phyloP scores from a whole-genome alignment of 2,329 filamentous ascomycete species.

The Atkinsonella hypoxylon region DNA sequence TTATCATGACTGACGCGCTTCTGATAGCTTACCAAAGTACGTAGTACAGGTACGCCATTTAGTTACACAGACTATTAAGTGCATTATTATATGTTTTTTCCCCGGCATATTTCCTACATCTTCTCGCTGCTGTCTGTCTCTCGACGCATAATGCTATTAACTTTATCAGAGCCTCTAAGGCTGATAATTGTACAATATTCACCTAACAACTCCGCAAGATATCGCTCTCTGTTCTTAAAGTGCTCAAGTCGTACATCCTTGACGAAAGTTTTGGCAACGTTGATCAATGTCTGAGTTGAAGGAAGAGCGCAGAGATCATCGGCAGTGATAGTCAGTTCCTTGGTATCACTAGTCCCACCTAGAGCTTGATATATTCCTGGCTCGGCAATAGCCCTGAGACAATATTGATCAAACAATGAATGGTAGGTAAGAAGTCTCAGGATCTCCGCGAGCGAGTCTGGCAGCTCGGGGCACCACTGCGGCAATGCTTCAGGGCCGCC shows the following conservation, averaged over 20 bases:
- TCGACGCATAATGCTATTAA: too few species aligned
- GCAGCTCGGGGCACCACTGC: constrained; percentile 8
- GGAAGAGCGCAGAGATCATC: constrained; percentile 9
- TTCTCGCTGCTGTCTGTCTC: too few species aligned
- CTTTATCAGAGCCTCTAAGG: too few species aligned
- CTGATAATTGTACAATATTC: constrained; percentile 8
- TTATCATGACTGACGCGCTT: too few species aligned
- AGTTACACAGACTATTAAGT: too few species aligned
- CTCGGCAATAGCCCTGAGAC: constrained; percentile 4
- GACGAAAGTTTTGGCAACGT: constrained; percentile 8
- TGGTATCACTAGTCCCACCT: neutral
- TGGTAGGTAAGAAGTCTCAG: constrained; percentile 9
- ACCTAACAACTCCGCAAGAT: constrained; percentile 13
- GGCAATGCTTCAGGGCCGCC: constrained; percentile 3
- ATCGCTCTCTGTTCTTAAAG: constrained; percentile 12
- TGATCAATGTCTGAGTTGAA: constrained; percentile 6
- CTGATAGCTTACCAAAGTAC: too few species aligned
- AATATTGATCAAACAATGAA: constrained; percentile 9
- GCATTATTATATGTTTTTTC: too few species aligned
- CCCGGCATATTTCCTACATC: too few species aligned
- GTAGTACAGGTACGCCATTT: too few species aligned
- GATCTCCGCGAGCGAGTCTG: constrained; percentile 6
- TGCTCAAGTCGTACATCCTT: constrained; percentile 7
- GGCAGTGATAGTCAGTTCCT: constrained; percentile 8
- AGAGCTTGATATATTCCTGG: constrained; percentile 6